phyloP scores from a whole-genome alignment of 1,139 yeast species.

The Diutina sp. region DNA sequence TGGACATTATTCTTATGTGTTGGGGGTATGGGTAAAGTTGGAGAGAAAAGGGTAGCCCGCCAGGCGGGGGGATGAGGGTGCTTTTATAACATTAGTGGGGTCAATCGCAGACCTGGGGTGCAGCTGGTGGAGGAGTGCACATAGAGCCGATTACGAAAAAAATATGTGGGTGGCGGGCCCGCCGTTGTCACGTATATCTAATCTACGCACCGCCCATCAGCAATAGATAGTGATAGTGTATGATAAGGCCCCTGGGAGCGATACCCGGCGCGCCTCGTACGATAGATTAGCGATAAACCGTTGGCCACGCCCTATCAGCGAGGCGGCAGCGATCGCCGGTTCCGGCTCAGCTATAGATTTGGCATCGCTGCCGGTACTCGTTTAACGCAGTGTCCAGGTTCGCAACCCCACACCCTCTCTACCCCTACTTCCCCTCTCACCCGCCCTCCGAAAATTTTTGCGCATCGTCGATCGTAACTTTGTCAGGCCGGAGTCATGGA shows the following conservation, averaged over 20 bases:
- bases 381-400: background rate
- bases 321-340: background rate
- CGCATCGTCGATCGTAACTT: background rate
- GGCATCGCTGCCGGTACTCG: background rate
- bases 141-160: background rate
- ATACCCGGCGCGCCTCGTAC: no score
- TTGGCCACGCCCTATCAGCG: background rate
- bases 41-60: background rate
- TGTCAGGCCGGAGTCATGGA: constrained; percentile 17
- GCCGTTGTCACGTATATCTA: background rate
- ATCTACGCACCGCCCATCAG: no score
- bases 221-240: no score
- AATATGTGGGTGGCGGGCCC: background rate
- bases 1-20: background rate
- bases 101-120: background rate
- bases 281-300: background rate
- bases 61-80: background rate
- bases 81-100: background rate
- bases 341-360: background rate
- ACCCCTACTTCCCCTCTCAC: background rate
- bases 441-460: background rate
- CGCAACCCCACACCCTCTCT: background rate
- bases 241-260: no score
- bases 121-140: background rate
- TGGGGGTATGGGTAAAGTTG: background rate